These are phyloP conservation scores for Tripterygium wilfordii DNA, from an alignment of 177 flowering plant genomes.

Conservation along the genomic window DNA sequence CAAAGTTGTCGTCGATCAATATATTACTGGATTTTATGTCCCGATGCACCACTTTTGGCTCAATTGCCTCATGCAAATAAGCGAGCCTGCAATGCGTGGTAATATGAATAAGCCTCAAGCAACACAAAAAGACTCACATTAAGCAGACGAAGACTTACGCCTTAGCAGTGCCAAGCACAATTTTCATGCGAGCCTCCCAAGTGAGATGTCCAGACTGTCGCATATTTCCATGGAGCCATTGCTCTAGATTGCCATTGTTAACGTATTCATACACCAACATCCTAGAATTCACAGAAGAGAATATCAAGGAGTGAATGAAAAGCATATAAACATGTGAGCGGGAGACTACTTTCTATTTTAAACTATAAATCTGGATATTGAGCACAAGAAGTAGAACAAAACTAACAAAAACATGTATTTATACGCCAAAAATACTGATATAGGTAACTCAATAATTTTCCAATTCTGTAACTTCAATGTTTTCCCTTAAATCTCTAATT, in stretches of 20 bases:
- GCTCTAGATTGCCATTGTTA: conserved; percentile 59
- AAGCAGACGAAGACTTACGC: conserved; percentile 26
- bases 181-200: conserved; percentile 57
- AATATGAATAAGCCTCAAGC: background rate
- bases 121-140: background rate
- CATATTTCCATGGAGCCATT: conserved; percentile 63
- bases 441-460: too few species aligned
- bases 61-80: conserved; percentile 57
- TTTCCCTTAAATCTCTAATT: too few species aligned
- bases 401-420: too few species aligned
- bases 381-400: too few species aligned
- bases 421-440: too few species aligned
- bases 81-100: conserved; percentile 35
- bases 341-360: too few species aligned
- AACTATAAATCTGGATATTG: too few species aligned
- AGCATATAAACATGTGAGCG: background rate
- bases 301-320: background rate
- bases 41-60: conserved; percentile 62
- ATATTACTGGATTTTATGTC: conserved; percentile 70
- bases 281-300: conserved; percentile 20
- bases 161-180: conserved; percentile 55
- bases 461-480: too few species aligned
- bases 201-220: conserved; percentile 50
- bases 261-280: conserved; percentile 59
- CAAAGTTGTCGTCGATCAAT: conserved; percentile 50